Evolutionary conservation across 2,329 filamentous ascomycete genomes (phyloP), one percentile per base, ranked within the genome.

Genomic region (Xylaria hypoxylon): DNA sequence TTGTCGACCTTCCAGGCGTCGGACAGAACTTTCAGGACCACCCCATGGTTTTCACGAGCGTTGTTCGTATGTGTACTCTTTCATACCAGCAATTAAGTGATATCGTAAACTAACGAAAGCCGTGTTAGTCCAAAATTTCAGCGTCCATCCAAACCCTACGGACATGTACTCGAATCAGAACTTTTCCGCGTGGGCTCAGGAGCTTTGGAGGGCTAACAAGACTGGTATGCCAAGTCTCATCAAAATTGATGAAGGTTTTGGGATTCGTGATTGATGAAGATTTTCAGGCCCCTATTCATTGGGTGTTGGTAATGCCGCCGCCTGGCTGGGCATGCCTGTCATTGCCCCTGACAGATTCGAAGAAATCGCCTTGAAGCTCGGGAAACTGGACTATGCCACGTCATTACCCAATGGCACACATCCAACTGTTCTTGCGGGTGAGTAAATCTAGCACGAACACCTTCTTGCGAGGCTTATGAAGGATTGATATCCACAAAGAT

Each of bases 11-110:
- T 17, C 79, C 81, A 4, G 80, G 81, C 2, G 83, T 86, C 3
- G 84, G 84, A 4, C 77, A 82, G 57, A 82, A 84, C 65, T 81
- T 85, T 63, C 83, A 85, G 65, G 83, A 85, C 67, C 83, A 86
- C 59, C 73, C 76, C 11, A 79, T 74, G 70, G 67, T 77, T 6
- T 69, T 74, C 19, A 72, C 73, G 38, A 69, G 62, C 24, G 71
- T 77, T 53, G 51, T 60, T 8, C 67, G 76, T 77, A 67, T 71
- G 75, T 71, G 4, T 17, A n/a, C 4, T 22, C 28, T 3, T 33
- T 17, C 19, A 5, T 17, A 28, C 3, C 17, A 7, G 4, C 28
- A 13, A 15, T 10, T 1, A 1, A 15, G 17, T 8, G 1, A 19
- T 35, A 35, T 10, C 13, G 11, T 22, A 40, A 26, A 8, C 42